Evolutionary conservation across 208 protist genomes (phyloP).

Genomic region (Leishmania martiniquensis): DNA sequence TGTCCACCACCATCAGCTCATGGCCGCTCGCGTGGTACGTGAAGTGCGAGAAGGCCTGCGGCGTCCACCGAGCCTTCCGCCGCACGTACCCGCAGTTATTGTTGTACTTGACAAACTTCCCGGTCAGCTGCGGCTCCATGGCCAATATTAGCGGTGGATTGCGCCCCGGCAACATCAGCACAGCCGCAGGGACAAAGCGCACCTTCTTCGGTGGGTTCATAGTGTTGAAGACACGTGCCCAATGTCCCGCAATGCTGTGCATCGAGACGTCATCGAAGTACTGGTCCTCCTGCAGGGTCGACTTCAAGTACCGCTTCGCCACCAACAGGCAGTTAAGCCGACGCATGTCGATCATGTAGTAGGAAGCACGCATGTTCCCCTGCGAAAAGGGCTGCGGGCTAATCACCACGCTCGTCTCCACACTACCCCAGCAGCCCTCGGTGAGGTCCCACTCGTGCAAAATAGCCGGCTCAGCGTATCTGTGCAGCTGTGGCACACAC

Average conservation of each 20-base stretch:
- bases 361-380: conserved; percentile 87
- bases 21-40: conserved; percentile 76
- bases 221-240: conserved; percentile 73
- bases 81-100: conserved; percentile 90
- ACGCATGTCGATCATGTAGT: conserved; percentile 78
- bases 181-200: conserved; percentile 74
- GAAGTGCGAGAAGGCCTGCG: conserved; percentile 93
- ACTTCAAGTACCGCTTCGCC: conserved; percentile 77
- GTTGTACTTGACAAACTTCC: conserved; percentile 91
- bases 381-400: conserved; percentile 66
- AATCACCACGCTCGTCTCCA: conserved; percentile 69
- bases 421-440: conserved; percentile 59
- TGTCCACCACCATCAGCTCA: conserved; percentile 83
- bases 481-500: conserved; percentile 35
- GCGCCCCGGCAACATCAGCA: conserved; percentile 67
- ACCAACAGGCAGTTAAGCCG: conserved; percentile 72
- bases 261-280: conserved; percentile 89
- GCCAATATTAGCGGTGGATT: conserved; percentile 66
- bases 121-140: conserved; percentile 76
- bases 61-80: conserved; percentile 73
- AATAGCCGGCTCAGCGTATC: conserved; percentile 57
- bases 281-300: conserved; percentile 55
- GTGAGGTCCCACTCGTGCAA: conserved; percentile 79
- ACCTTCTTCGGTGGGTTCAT: conserved; percentile 68
- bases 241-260: conserved; percentile 84